Percentiles rank a stretch among this genome's conserved stretches.
Evolutionary conservation across 2,329 filamentous ascomycete genomes (phyloP).

Genomic region (Colletotrichum sp.): DNA sequence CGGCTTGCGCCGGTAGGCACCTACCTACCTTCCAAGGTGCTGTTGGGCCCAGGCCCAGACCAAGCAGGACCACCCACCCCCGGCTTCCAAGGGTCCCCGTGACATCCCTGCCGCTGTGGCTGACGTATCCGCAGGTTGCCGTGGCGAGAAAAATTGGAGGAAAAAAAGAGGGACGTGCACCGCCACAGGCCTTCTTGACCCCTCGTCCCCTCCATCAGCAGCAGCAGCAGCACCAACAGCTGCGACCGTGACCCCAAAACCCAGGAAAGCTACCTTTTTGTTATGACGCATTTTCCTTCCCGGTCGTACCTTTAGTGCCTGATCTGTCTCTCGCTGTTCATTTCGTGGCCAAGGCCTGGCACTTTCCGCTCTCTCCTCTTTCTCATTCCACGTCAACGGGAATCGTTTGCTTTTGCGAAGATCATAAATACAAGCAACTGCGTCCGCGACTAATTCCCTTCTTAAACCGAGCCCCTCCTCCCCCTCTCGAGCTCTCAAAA

Average conservation of each 20-base stretch:
- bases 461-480: background rate
- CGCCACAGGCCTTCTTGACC: slow-evolving; percentile 24
- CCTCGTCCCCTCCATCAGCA: slow-evolving; percentile 20
- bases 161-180: slow-evolving; percentile 24
- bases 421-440: slow-evolving; percentile 7
- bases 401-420: background rate
- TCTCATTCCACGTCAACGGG: slow-evolving; percentile 1
- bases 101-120: slow-evolving; percentile 5
- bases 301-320: slow-evolving; percentile 1
- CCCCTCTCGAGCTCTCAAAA: slow-evolving; percentile 26
- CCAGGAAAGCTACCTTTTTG: slow-evolving; percentile 20
- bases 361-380: background rate
- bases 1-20: background rate
- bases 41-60: background rate
- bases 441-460: background rate
- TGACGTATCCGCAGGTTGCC: slow-evolving; percentile 11
- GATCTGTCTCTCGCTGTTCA: background rate
- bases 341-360: slow-evolving; percentile 16
- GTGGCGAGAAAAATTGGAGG: slow-evolving; percentile 8
- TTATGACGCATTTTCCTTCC: slow-evolving; percentile 33
- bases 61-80: background rate
- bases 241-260: background rate
- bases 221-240: background rate
- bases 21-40: background rate
- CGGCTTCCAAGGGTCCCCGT: background rate